Evolutionary conservation across 202 grass and related monocot genomes (phyloP), one percentile per base, ranked within the genome.

Genomic region (Schoenoplectus tabernaemontani): DNA sequence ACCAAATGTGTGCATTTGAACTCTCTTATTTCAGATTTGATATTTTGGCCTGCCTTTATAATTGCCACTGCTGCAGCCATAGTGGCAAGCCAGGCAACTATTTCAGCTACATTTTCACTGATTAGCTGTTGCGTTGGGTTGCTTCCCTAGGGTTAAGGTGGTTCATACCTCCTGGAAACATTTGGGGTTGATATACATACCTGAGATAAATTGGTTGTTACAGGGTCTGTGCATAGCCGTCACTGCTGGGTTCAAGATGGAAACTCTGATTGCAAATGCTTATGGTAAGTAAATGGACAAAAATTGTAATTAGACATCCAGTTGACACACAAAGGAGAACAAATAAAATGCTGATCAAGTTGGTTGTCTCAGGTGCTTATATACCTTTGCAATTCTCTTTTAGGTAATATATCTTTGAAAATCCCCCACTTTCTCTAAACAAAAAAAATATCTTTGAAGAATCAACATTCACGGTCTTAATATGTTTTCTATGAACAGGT

Each of bases 41-140:
- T 97, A 86, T 91, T 86, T 78, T 97, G 93, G 93, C 93, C 93
- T 58, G 87, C 66, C 2, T 93, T 97, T 85, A 30, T 97, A 57
- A 83, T 93, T 34, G 88, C 93, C 78, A 97, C 90, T 74, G 88
- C 86, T 76, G 90, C 93, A 54, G 88, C 93, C 33, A 68, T 93
- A 69, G 90, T 97, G 85, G 93, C 90, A 47, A 97, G 93, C 74
- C 93, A 97, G 88, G 93, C 93, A 37, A 97, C 90, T 24, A 97
- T 97, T 83, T 97, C 93, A 38, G 93, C 93, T 36, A 97, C 93
- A 36, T 97, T 81, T 89, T 93, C 93, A 5, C 88, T 93, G 59
- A 86, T 96, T 71, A 82, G 90, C 90, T 38, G 84, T 85, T 50
- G 54, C 90, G 9, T 71, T 96, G 15, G 90, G 93, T 13, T 96